Evolutionary conservation across 768 basidiomycete genomes (phyloP), one percentile per base, ranked within the genome.

Genomic region (Lactarius evosmus): DNA sequence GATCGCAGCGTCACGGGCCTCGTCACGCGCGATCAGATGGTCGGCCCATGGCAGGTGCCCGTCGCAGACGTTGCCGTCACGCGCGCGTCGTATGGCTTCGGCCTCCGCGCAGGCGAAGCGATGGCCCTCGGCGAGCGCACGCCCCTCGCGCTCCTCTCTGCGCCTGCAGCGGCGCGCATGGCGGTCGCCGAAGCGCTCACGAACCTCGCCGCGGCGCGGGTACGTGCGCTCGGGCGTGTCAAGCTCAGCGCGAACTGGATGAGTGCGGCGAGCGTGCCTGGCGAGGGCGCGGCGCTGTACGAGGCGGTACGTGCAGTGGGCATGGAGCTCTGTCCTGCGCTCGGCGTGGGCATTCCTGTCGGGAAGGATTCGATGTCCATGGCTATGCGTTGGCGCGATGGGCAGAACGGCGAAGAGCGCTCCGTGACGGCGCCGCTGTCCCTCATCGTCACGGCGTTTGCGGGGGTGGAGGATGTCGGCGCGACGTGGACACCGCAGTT

Each of bases 181-280:
- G 96, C 95, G 29, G 88, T 99, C 51, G 96, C 86, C 2, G 97
- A 99, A 74, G 83, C 97, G 0, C 81, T 99, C 49, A 94, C 89
- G 69, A 99, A 98, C 76, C 81, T 98, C 63, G 85, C 84, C 0
- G 95, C 97, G 6, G 86, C 95, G 1, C 81, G 83, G 54, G 77
- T 95, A 44, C 83, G 83, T 3, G 81, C 83, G 29, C 78, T 98
- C 36, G 79, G 81, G 2, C 79, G 81, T 61, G 85, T 97, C 70
- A 99, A 99, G 76, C 82, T 99, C n/a, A 95, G 93, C 67, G 96
- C 96, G 52, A 99, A 99, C 75, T 99, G 97, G 97, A 99, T 99
- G 97, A 94, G 91, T 64, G 95, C 95, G 3, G 93, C 96, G 6
- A 87, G 86, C 9, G 90, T 90, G 72, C 79, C 85, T 70, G 89